phyloP scores from a whole-genome alignment of 2,329 filamentous ascomycete genomes.

The Bimuria novae-zelandiae region DNA sequence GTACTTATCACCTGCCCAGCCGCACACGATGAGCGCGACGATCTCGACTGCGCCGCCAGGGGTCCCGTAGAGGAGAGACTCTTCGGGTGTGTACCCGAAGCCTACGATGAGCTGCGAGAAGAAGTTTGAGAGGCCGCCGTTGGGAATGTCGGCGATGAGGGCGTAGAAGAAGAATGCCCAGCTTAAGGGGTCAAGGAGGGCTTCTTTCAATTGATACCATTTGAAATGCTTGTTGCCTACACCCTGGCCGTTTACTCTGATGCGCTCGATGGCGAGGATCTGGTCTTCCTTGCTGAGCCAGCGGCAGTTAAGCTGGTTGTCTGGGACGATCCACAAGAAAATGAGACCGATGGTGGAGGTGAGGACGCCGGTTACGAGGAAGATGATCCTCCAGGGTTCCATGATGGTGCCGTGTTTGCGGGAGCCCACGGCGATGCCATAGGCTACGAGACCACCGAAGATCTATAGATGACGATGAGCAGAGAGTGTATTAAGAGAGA shows the following conservation, averaged over 20 bases:
- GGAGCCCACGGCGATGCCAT: conserved; percentile 64
- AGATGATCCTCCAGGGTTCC: conserved; percentile 68
- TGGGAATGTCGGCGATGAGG: conserved; percentile 61
- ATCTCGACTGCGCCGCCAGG: conserved; percentile 70
- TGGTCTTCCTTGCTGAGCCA: conserved; percentile 70
- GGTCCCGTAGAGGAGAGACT: conserved; percentile 67
- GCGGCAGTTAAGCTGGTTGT: conserved; percentile 64
- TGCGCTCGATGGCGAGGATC: conserved; percentile 69
- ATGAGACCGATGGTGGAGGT: conserved; percentile 49
- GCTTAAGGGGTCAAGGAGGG: conserved; percentile 61
- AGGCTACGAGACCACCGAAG: conserved; percentile 65
- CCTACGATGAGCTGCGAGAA: conserved; percentile 64
- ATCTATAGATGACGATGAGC: conserved; percentile 49
- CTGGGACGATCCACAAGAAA: conserved; percentile 57
- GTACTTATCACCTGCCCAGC: conserved; percentile 59
- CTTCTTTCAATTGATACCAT: conserved; percentile 66
- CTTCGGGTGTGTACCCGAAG: conserved; percentile 67
- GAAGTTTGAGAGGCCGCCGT: conserved; percentile 65
- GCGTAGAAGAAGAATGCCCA: conserved; percentile 66
- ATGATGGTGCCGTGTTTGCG: conserved; percentile 61
- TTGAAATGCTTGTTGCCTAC: conserved; percentile 73
- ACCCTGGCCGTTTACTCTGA: conserved; percentile 76
- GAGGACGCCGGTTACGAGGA: conserved; percentile 52
- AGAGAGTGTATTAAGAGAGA: background rate
- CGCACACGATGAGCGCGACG: conserved; percentile 60